Evolutionary conservation across 495 filamentous ascomycete species (phyloP).

Genomic region (Penicillium coprophilum): DNA sequence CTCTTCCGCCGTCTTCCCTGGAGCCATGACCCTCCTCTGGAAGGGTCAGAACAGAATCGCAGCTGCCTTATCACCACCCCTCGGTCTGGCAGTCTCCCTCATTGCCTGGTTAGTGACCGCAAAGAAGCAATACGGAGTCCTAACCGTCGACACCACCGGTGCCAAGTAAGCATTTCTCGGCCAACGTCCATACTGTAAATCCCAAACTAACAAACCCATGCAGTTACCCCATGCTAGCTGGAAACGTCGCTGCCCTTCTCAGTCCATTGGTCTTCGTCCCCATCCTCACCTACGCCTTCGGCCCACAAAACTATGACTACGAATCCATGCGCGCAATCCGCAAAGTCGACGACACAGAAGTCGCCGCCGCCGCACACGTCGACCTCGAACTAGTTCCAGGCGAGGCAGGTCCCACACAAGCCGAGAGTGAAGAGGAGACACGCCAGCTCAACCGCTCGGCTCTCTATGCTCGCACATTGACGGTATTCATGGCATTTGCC

Average conservation of each 20-base stretch:
- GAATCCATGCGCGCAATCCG: conserved; percentile 81
- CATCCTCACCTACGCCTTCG: conserved; percentile 71
- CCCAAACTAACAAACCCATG: not conserved
- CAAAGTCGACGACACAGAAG: conserved; percentile 77
- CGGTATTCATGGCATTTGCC: conserved; percentile 70
- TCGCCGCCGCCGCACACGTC: conserved; percentile 64
- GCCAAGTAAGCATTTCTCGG: conserved; percentile 54
- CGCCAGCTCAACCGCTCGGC: conserved; percentile 68
- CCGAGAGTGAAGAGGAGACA: conserved; percentile 59
- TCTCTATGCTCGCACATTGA: conserved; percentile 76
- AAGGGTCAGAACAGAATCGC: conserved; percentile 78
- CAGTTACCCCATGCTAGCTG: conserved; percentile 82
- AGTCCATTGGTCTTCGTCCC: conserved; percentile 79
- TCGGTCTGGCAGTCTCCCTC: conserved; percentile 74
- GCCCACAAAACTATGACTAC: conserved; percentile 86
- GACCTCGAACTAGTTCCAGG: conserved; percentile 71
- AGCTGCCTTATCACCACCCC: conserved; percentile 69
- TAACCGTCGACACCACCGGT: conserved; percentile 75
- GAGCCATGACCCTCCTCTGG: conserved; percentile 79
- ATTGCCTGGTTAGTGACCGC: conserved; percentile 91
- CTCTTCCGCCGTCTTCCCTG: conserved; percentile 79
- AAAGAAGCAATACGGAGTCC: conserved; percentile 67
- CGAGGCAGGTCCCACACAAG: conserved; percentile 37
- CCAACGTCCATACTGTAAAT: not conserved
- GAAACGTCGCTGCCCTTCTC: conserved; percentile 78